Evolutionary conservation across 768 basidiomycete genomes (phyloP), one percentile per base, ranked within the genome.

Genomic region (Phallus indusiatus): DNA sequence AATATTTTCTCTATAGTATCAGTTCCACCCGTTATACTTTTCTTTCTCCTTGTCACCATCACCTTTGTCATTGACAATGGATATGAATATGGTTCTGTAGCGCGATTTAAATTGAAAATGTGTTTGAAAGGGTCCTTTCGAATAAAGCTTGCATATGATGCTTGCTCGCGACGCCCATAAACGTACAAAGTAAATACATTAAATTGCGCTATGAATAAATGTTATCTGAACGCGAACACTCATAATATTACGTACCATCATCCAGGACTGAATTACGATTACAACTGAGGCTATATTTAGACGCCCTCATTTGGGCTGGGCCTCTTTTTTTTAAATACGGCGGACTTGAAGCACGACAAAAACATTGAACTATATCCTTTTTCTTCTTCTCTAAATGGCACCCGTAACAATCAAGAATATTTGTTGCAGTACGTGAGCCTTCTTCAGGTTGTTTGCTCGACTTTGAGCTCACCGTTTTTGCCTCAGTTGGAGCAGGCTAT

Each of bases 401-500:
- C 78, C 77, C 58, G 73, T 84, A 62, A 76, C 78, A 63, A 86
- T 93, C 65, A 79, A 80, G 63, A 91, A 85, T 69, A 88, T 93
- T 64, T 92, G 90, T 76, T 93, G 90, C 77, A 89, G 90, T 93
- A 68, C 71, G 89, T 83, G 57, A 60, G 33, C 42, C 7, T 28
- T 28, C 7, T 24, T 21, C 51, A 24, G 33, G 35, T 55, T 47
- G n/a, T 47, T 28, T 55, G 57, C 34, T 67, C 47, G 55, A 49
- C 21, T 50, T 64, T 63, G 65, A 55, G 60, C 58, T 12, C 47
- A 53, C 33, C 58, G 62, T 54, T 56, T 46, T 42, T 21, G 16
- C 50, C 48, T 18, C 59, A 90, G 90, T 91, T 64, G 88, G 88
- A 68, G 89, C 90, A 70, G 91, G 93, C 68, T 96, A 96, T 70